Evolutionary conservation across 2,329 filamentous ascomycete species (phyloP).

Genomic region (Pseudopithomyces chartarum): DNA sequence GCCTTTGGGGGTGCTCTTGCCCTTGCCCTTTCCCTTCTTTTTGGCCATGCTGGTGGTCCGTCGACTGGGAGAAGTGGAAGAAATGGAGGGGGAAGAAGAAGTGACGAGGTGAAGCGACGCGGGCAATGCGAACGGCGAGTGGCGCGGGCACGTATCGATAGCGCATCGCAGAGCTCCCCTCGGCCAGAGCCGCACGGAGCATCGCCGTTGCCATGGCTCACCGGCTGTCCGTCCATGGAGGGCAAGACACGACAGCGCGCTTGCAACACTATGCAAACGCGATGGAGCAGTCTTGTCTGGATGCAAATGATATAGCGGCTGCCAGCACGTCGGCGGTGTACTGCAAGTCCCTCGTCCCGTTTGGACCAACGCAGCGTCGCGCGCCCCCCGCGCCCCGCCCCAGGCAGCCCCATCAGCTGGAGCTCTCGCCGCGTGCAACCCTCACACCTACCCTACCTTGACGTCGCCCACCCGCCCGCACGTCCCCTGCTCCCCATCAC

Average conservation of each 20-base stretch:
- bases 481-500: background rate
- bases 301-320: background rate
- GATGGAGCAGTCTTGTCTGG: no score
- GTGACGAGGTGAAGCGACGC: constrained; percentile 4
- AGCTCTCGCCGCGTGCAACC: constrained; percentile 5
- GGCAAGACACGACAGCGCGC: background rate
- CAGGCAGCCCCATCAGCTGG: constrained; percentile 4
- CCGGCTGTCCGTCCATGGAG: no score
- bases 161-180: background rate
- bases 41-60: constrained; percentile 24
- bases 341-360: background rate
- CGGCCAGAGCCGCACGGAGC: no score
- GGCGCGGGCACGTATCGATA: constrained; percentile 1
- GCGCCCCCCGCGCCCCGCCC: background rate
- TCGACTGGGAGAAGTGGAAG: background rate
- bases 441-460: background rate
- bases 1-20: constrained; percentile 24
- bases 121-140: background rate
- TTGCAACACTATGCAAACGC: background rate
- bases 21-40: constrained; percentile 36
- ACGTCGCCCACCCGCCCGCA: background rate
- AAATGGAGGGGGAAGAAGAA: background rate
- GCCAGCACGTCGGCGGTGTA: background rate
- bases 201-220: no score
- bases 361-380: background rate